Evolutionary conservation across 371 early-diverging fungal species (phyloP), one percentile per base, ranked within the genome.

Genomic region (Rhizopus microsporus): DNA sequence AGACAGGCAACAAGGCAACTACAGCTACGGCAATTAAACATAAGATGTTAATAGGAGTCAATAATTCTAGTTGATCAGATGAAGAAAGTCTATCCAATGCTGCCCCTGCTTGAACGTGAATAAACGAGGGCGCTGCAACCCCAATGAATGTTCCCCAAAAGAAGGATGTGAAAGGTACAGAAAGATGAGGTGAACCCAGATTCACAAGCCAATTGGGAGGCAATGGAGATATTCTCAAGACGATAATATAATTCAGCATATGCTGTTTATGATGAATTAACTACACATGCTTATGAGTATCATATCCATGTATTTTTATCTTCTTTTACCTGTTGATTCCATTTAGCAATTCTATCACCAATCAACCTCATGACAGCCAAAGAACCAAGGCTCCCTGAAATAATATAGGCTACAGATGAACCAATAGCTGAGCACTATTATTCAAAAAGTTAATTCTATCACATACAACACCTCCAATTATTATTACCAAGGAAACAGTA

Each of bases 181-280:
- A 62, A n/a, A 86, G 63, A 56, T 86, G 87, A 29, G 87, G 84
- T 0, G 85, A 79, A 10, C 85, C 84, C 38, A 86, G 64, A 60
- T 86, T 86, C 51, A 80, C 77, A 29, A 75, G 72, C 87, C 87
- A 86, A 56, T 86, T 86, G 40, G 87, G 87, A 30, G 85, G 83
- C 48, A 86, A 77, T 17, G 87, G 87, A 0, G 81, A 72, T 32
- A 84, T 67, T 40, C 80, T 66, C 48, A 80, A 60, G 29, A 86
- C 77, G 54, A 86, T 70, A 59, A 86, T 84, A 54, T 86, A 86
- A 51, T 83, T 84, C 57, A 86, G 64, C 74, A 86, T 75, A 59
- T 85, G 75, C 51, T 81, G 75, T 54, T 77, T 74, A 64, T 86
- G 85, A 49, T 70, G 69, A 48, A 78, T 72, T 12, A 86, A 59